These are phyloP conservation scores for Talaromyces ruber DNA, from an alignment of 495 filamentous ascomycete species.

Conservation along the genomic window DNA sequence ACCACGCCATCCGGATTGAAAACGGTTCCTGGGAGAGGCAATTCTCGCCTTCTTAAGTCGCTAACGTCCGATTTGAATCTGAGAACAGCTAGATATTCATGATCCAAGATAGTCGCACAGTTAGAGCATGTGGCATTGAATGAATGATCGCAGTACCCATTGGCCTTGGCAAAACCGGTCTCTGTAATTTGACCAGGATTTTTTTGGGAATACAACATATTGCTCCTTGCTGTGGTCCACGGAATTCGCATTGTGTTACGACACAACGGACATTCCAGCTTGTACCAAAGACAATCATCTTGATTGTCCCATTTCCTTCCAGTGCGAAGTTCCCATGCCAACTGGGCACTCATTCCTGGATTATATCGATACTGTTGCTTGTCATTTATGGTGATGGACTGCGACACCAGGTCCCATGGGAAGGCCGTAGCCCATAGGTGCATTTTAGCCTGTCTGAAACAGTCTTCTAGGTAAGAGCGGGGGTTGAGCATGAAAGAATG, in stretches of 20 bases:
- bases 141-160: constrained; percentile 56
- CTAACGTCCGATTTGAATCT: constrained; percentile 52
- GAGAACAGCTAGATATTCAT: constrained; percentile 38
- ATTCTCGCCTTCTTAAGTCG: constrained; percentile 24
- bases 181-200: constrained; percentile 3
- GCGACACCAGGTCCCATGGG: constrained; percentile 59
- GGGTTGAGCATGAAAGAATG: constrained; percentile 83
- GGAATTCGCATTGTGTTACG: constrained; percentile 30
- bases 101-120: constrained; percentile 37
- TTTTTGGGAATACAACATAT: neutral
- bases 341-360: constrained; percentile 32
- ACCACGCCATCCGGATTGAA: constrained; percentile 28
- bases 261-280: constrained; percentile 52
- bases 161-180: constrained; percentile 13
- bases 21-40: constrained; percentile 60
- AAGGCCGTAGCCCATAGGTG: constrained; percentile 57
- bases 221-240: constrained; percentile 50
- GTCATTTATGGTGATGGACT: constrained; percentile 47
- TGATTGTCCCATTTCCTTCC: constrained; percentile 50
- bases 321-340: constrained; percentile 42
- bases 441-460: constrained; percentile 52
- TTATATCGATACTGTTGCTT: constrained; percentile 49
- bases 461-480: constrained; percentile 68
- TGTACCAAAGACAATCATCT: constrained; percentile 38
- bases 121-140: constrained; percentile 31